Evolutionary conservation across 129 eudicot species (phyloP), one percentile per base, ranked within the genome.

Genomic region (Heracleum sosnowskyi): DNA sequence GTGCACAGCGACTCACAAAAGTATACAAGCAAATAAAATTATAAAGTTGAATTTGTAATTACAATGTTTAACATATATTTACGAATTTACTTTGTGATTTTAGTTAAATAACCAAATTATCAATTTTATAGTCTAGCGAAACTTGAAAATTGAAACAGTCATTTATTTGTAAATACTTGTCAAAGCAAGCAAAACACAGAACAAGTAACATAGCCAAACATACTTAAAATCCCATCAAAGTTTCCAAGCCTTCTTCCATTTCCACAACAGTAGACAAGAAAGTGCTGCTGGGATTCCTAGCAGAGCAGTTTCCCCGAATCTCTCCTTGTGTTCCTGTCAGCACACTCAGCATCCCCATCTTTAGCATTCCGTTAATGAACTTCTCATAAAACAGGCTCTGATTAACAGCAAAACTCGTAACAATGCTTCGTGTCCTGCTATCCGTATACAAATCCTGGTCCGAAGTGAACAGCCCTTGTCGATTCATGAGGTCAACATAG

Each of bases 281-380:
- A 69, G 74, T 10, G 57, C 64, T 80, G 31, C 77, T 78, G 13
- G 90, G 81, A 81, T 88, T 92, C 64, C 80, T 68, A 11, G 51
- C 84, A 1, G 92, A 86, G 78, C 97, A 92, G 42, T 86, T 88
- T 13, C 76, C 75, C 10, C 96, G 90, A 60, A 92, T 78, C 79
- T 88, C 96, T 4, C 97, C 97, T 79, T 87, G 88, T 1, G 77
- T 39, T 4, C 93, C 93, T 0, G 96, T 90, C 84, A 84, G 77
- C 79, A 90, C 96, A 11, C 80, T 70, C 80, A 93, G 66, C 83
- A 87, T 96, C 33, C 96, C 92, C 96, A 93, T 88, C 85, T 89
- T 93, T 15, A 90, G 51, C 93, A 90, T 87, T 2, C 86, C 90
- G 0, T 36, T 41, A 39, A 90, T 84, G 73, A 90, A 93, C 31